A percentile compares a stretch with the other conserved stretches of the same genome.
Conservation (phyloP, 768 basidiomycete species). For the Coprinopsis sp. region DNA sequence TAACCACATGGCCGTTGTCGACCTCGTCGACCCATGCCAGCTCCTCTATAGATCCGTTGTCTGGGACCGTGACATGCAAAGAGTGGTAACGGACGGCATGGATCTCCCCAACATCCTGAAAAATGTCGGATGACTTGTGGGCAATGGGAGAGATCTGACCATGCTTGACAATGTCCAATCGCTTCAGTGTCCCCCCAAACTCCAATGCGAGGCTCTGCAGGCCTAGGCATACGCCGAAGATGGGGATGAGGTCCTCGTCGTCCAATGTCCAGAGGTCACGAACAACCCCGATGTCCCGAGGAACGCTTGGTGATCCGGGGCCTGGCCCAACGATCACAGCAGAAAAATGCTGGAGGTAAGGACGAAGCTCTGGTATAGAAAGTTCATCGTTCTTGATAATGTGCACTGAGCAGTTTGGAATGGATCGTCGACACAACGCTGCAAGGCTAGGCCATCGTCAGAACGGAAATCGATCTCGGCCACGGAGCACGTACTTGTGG, state of each 20-base stretch:
- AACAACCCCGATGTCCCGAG: slow-evolving; percentile 63
- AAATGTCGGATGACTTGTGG: slow-evolving; percentile 57
- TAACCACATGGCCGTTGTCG: slow-evolving; percentile 66
- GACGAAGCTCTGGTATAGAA: slow-evolving; percentile 43
- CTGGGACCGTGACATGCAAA: slow-evolving; percentile 52
- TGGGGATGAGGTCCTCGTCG: slow-evolving; percentile 50
- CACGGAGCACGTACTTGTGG: slow-evolving; percentile 59
- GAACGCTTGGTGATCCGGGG: slow-evolving; percentile 67
- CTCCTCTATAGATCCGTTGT: slow-evolving; percentile 49
- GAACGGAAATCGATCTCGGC: not conserved
- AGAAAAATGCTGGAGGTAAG: slow-evolving; percentile 56
- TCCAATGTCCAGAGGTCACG: slow-evolving; percentile 65
- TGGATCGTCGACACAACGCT: slow-evolving; percentile 58
- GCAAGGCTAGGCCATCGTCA: slow-evolving; percentile 51
- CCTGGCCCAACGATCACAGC: slow-evolving; percentile 76
- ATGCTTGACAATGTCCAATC: slow-evolving; percentile 54
- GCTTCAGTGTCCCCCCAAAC: slow-evolving; percentile 55
- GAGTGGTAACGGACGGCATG: slow-evolving; percentile 79
- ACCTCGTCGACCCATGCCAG: slow-evolving; percentile 71
- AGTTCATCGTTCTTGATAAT: slow-evolving; percentile 73
- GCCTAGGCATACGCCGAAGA: slow-evolving; percentile 83
- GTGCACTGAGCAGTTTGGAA: slow-evolving; percentile 56
- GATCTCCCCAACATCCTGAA: slow-evolving; percentile 48
- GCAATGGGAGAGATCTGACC: slow-evolving; percentile 57
- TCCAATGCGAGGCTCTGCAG: slow-evolving; percentile 71